phyloP scores from a whole-genome alignment of 1,139 yeast genomes.

The Zygoascus sp. region DNA sequence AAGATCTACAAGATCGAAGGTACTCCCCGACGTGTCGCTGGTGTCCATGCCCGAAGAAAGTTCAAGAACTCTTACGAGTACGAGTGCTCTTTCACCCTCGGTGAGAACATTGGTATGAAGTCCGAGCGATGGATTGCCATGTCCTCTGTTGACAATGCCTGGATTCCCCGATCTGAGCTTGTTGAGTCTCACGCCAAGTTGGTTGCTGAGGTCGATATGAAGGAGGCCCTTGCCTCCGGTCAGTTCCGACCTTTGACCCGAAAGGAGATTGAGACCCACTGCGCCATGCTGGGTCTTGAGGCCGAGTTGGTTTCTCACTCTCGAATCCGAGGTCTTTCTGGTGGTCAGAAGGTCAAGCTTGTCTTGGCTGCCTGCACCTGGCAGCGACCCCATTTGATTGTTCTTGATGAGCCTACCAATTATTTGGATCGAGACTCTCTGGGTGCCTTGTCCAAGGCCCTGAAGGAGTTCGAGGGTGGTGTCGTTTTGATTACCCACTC shows the following conservation, averaged over 20 bases:
- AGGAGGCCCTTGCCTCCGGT: slow-evolving; percentile 99
- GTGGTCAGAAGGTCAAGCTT: slow-evolving; percentile 99
- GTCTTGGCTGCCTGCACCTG: slow-evolving; percentile 99
- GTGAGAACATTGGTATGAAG: slow-evolving; percentile 99
- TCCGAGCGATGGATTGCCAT: slow-evolving; percentile 99
- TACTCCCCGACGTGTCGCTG: slow-evolving; percentile 94
- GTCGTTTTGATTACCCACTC: slow-evolving; percentile 99
- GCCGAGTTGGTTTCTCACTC: slow-evolving; percentile 99
- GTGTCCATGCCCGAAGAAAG: slow-evolving; percentile 96
- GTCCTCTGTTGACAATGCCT: slow-evolving; percentile 99
- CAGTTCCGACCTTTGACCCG: slow-evolving; percentile 99
- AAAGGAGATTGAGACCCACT: slow-evolving; percentile 98
- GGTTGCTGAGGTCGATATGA: slow-evolving; percentile 99
- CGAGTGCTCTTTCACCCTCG: slow-evolving; percentile 94
- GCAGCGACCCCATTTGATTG: slow-evolving; percentile 99
- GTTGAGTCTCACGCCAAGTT: slow-evolving; percentile 97
- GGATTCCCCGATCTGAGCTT: slow-evolving; percentile 99
- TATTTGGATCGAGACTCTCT: slow-evolving; percentile 98
- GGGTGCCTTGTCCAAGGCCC: slow-evolving; percentile 98
- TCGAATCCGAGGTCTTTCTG: slow-evolving; percentile 99
- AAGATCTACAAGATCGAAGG: slow-evolving; percentile 98
- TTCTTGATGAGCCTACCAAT: slow-evolving; percentile 88
- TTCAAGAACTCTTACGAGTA: slow-evolving; percentile 99
- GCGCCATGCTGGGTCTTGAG: slow-evolving; percentile 97
- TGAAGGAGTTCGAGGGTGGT: slow-evolving; percentile 99